Conservation (phyloP, 1,139 yeast genomes). For the Blastobotrys serpentis region DNA sequence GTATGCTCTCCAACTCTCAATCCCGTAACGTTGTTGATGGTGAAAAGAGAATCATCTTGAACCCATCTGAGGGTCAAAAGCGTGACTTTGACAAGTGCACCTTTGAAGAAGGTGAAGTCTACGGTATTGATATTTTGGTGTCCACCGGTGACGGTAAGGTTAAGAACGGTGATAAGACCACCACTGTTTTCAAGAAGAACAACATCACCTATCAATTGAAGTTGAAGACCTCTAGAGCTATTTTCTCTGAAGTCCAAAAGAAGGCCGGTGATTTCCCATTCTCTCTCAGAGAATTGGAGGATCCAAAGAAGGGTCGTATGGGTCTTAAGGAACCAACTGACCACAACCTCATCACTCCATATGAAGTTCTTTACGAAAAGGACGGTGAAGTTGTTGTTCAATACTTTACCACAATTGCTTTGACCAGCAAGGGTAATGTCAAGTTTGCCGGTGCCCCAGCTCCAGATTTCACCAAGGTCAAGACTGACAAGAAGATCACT, state of each 20-base stretch:
- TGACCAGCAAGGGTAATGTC: slow-evolving; percentile 71
- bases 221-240: slow-evolving; percentile 69
- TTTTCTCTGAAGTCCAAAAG: slow-evolving; percentile 65
- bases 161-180: slow-evolving; percentile 56
- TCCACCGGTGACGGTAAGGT: slow-evolving; percentile 72
- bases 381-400: slow-evolving; percentile 70
- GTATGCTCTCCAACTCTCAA: slow-evolving; percentile 77
- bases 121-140: slow-evolving; percentile 70
- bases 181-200: slow-evolving; percentile 72
- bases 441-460: slow-evolving; percentile 58
- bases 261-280: slow-evolving; percentile 71
- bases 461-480: slow-evolving; percentile 52
- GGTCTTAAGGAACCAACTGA: slow-evolving; percentile 73
- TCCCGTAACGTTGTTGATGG: slow-evolving; percentile 69
- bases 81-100: slow-evolving; percentile 60
- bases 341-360: slow-evolving; percentile 67
- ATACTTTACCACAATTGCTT: slow-evolving; percentile 72
- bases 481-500: slow-evolving; percentile 57
- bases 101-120: slow-evolving; percentile 76
- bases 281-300: slow-evolving; percentile 64
- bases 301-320: slow-evolving; percentile 70
- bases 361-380: slow-evolving; percentile 68
- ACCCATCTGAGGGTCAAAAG: slow-evolving; percentile 70
- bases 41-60: slow-evolving; percentile 71
- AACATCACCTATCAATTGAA: slow-evolving; percentile 68